Conservation (phyloP, 257 asterid species). For the Eucommia ulmoides region DNA sequence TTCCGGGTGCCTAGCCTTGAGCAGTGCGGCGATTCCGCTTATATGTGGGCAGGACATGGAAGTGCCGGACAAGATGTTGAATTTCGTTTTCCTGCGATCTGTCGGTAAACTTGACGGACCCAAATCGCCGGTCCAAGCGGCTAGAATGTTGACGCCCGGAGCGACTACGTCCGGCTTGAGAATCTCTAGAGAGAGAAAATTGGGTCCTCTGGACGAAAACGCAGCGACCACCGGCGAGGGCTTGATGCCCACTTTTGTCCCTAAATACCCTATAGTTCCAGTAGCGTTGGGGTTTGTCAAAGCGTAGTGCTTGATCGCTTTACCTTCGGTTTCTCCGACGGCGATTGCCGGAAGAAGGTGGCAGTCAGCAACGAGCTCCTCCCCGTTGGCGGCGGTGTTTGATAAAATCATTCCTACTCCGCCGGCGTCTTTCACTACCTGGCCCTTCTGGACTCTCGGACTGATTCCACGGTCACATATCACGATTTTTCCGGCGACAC, state of each 20-base stretch:
- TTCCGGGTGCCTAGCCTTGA: constrained; percentile 60
- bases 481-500: constrained; percentile 71
- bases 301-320: constrained; percentile 46
- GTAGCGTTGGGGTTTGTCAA: constrained; percentile 20
- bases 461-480: constrained; percentile 85
- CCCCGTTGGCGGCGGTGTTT: constrained; percentile 73
- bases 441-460: constrained; percentile 85
- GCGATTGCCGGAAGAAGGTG: constrained; percentile 86
- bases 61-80: constrained; percentile 83
- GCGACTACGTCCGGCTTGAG: constrained; percentile 82
- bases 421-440: constrained; percentile 82
- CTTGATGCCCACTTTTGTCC: constrained; percentile 46
- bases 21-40: constrained; percentile 76
- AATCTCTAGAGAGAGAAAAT: constrained; percentile 57
- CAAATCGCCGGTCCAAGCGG: constrained; percentile 70
- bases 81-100: constrained; percentile 54
- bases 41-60: constrained; percentile 98
- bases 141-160: constrained; percentile 90
- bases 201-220: constrained; percentile 87
- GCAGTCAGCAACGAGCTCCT: constrained; percentile 75
- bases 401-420: constrained; percentile 79
- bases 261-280: constrained; percentile 56
- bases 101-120: constrained; percentile 79
- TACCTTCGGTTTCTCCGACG: constrained; percentile 58
- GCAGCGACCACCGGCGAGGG: constrained; percentile 96